Evolutionary conservation across 805 yeast genomes (phyloP).

Genomic region (Saturnispora hagleri): DNA sequence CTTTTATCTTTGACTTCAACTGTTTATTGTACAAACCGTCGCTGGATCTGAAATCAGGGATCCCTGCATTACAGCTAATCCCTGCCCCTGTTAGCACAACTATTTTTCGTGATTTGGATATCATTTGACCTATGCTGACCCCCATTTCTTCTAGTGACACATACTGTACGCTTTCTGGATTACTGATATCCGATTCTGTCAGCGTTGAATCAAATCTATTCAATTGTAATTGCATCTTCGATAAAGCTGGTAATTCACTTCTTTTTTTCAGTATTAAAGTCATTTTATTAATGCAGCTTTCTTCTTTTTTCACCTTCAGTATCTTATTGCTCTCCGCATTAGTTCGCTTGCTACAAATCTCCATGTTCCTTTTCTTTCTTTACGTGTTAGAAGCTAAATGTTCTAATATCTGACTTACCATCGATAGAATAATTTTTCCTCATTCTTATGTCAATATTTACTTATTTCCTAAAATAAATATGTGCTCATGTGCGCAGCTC

Average conservation of each 20-base stretch:
- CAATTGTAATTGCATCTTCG: background rate
- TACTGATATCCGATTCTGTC: constrained; percentile 1
- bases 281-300: background rate
- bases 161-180: constrained; percentile 5
- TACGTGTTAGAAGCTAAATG: background rate
- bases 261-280: constrained; percentile 1
- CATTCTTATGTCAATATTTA: background rate
- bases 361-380: background rate
- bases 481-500: background rate
- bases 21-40: constrained; percentile 64
- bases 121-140: constrained; percentile 30
- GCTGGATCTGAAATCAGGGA: constrained; percentile 85
- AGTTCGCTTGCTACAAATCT: background rate
- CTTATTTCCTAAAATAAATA: background rate
- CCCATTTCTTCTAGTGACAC: constrained; percentile 4
- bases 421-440: background rate
- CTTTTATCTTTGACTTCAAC: constrained; percentile 51
- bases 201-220: constrained; percentile 7
- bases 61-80: constrained; percentile 92
- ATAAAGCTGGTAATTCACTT: background rate
- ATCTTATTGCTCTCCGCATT: background rate
- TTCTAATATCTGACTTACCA: background rate
- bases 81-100: constrained; percentile 90
- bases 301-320: background rate
- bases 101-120: constrained; percentile 43